These are phyloP conservation scores for Blumeriella jaapii DNA, from an alignment of 2,329 filamentous ascomycete genomes.

Conservation along the genomic window DNA sequence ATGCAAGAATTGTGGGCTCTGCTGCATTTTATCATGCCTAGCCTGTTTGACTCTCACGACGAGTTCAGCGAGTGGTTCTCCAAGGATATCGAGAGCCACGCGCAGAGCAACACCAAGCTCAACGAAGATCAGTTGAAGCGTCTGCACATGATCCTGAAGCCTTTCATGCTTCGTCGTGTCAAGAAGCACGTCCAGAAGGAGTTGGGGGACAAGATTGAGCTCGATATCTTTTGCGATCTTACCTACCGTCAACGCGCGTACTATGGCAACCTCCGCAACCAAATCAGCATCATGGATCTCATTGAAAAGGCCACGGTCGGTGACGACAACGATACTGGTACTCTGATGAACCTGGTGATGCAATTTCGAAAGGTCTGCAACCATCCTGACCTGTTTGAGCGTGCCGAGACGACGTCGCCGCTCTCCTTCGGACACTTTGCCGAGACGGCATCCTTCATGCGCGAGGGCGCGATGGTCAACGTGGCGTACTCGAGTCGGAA, in stretches of 20 bases:
- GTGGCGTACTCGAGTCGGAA: constrained; percentile 84
- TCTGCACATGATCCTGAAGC: constrained; percentile 97
- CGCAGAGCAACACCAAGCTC: constrained; percentile 97
- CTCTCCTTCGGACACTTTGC: constrained; percentile 79
- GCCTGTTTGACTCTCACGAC: constrained; percentile 86
- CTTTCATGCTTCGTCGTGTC: constrained; percentile 98
- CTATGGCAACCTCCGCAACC: constrained; percentile 85
- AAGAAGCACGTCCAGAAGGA: constrained; percentile 99
- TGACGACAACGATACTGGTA: constrained; percentile 89
- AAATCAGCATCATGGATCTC: constrained; percentile 97
- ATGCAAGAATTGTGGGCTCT: constrained; percentile 99
- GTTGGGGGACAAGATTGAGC: constrained; percentile 95
- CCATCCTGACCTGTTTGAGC: constrained; percentile 92
- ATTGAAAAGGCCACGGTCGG: constrained; percentile 94
- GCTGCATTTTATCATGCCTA: constrained; percentile 99
- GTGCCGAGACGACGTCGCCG: constrained; percentile 81
- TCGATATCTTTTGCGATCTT: constrained; percentile 91
- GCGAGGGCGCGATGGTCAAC: constrained; percentile 69
- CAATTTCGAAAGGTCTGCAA: constrained; percentile 99
- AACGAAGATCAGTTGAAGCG: constrained; percentile 96
- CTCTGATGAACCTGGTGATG: constrained; percentile 98
- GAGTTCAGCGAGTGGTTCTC: constrained; percentile 93
- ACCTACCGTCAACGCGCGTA: constrained; percentile 93
- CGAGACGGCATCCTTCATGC: constrained; percentile 88
- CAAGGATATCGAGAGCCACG: constrained; percentile 94